These are phyloP conservation scores for Candida chauliodis DNA, from an alignment of 805 yeast species.

Conservation along the genomic window DNA sequence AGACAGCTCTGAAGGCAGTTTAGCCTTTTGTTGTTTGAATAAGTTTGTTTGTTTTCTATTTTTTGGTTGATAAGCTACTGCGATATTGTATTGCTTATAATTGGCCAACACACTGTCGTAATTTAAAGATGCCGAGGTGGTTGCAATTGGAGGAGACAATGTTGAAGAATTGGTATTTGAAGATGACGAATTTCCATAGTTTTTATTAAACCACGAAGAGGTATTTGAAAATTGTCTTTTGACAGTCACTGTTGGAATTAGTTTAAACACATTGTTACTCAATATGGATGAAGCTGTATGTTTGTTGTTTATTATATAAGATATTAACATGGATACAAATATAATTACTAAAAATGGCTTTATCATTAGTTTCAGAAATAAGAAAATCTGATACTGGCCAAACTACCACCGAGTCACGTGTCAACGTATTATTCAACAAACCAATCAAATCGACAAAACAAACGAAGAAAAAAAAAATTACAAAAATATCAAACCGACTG, in stretches of 20 bases:
- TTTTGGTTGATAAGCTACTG: conserved; percentile 75
- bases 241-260: not conserved
- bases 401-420: conserved; percentile 1
- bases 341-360: conserved; percentile 14
- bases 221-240: conserved; percentile 6
- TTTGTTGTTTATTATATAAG: conserved; percentile 1
- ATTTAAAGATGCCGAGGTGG: conserved; percentile 17
- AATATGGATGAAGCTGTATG: not conserved
- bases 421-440: not conserved
- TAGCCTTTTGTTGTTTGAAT: conserved; percentile 27
- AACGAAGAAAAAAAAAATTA: conserved; percentile 1
- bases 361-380: conserved; percentile 5
- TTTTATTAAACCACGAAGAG: conserved; percentile 5
- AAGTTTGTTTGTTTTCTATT: conserved; percentile 53
- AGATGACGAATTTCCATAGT: conserved; percentile 15
- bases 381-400: not conserved
- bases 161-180: conserved; percentile 11
- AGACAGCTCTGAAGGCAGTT: conserved; percentile 34
- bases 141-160: conserved; percentile 18
- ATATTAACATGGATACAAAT: conserved; percentile 18
- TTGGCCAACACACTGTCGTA: conserved; percentile 16
- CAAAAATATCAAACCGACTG: not conserved
- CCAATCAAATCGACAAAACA: conserved; percentile 5
- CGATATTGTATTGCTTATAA: conserved; percentile 45
- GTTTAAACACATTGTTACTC: not conserved